These are phyloP conservation scores for Sarocladiaceae sp. DNA, from an alignment of 2,329 filamentous ascomycete species.

Conservation along the genomic window DNA sequence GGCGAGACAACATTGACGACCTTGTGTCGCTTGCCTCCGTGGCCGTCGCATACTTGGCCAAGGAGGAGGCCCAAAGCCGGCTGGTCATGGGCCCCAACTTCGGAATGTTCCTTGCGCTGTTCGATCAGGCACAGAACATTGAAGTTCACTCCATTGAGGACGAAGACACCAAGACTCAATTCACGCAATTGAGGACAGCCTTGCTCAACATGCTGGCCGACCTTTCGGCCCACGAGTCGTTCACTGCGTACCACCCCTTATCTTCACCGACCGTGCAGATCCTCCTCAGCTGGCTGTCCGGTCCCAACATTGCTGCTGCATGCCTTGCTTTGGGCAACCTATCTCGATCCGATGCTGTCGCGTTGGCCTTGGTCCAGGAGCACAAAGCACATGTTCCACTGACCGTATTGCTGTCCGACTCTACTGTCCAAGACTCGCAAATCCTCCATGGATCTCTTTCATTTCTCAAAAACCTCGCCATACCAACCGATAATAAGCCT, in stretches of 20 bases:
- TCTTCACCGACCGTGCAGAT: constrained; percentile 33
- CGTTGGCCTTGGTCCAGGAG: constrained; percentile 40
- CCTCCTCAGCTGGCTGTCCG: constrained; percentile 42
- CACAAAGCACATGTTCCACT: constrained; percentile 38
- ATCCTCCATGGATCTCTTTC: constrained; percentile 51
- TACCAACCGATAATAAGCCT: constrained; percentile 49
- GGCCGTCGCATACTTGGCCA: constrained; percentile 49
- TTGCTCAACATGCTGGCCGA: constrained; percentile 47
- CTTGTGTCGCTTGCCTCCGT: constrained; percentile 46
- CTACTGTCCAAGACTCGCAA: constrained; percentile 37
- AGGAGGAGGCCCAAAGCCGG: constrained; percentile 42
- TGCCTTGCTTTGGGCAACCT: constrained; percentile 58
- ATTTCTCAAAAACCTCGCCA: constrained; percentile 60
- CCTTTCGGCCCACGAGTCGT: constrained; percentile 43
- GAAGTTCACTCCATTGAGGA: constrained; percentile 33
- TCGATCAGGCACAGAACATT: constrained; percentile 41
- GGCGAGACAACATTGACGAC: constrained; percentile 43
- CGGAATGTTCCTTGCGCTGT: constrained; percentile 38
- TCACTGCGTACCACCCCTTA: constrained; percentile 35
- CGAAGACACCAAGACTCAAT: constrained; percentile 35
- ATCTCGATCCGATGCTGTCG: constrained; percentile 50
- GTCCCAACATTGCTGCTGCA: constrained; percentile 37
- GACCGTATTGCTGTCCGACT: constrained; percentile 35
- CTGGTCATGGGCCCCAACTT: constrained; percentile 36
- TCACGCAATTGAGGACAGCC: constrained; percentile 42